Base-by-base conservation (phyloP, 805 yeast genomes). In the Schwanniomyces vanrijiae region DNA sequence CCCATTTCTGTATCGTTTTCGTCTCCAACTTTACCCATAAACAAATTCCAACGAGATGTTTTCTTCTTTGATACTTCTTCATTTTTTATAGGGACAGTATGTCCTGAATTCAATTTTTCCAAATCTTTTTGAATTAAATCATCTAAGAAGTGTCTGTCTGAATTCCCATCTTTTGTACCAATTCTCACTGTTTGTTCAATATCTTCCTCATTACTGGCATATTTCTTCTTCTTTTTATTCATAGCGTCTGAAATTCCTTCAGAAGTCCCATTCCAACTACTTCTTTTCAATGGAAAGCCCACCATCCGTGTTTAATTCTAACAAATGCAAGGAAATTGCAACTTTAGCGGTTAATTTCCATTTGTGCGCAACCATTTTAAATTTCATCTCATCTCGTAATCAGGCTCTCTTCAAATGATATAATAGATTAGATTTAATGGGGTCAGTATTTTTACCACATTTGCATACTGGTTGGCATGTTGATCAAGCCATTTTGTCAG, bases 401-500 rank as follows among this genome's bases (percentile, higher is more conserved):
- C 25, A 20, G n/a, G 13, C 3, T 19, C 10, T 2, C 20, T 13
- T 37, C 14, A 21, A n/a, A n/a, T n/a, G n/a, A 37, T 37, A 10
- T 26, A 26, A 7, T 33, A 13, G 19, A 35, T 37, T 19, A 40
- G 11, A 31, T 20, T n/a, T 28, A 33, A 88, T 88, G 95, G 91
- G 92, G 4, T 84, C 91, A 48, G 84, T 87, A 0, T 87, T 89
- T 56, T 71, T 90, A 44, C 94, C 96, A 1, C 94, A 90, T 60
- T 69, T 90, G 47, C 80, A 75, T 22, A 78, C 92, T 0, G 96
- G 96, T 5, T 90, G 96, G 97, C 99, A 94, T 60, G 98, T 94
- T 26, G 99, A 94, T 68, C 98, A 94, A 62, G 96, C 99, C 5
- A 94, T 94, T 33, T 74, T 94, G 19, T 82, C 90, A 6, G 99